Conservation (phyloP, 805 yeast genomes). For the Kuraishia cidri region DNA sequence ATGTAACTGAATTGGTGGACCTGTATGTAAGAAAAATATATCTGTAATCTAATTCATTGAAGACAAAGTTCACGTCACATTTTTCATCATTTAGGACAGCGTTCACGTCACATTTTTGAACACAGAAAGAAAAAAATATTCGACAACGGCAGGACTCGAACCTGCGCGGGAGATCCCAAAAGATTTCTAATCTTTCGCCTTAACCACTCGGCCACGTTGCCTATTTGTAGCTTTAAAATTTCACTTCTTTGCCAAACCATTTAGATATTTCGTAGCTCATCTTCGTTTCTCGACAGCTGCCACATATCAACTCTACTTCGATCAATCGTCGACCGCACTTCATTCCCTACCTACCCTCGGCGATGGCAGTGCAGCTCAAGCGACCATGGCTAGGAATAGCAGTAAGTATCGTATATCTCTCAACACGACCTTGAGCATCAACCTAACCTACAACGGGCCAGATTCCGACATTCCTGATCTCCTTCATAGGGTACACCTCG, state of each 20-base stretch:
- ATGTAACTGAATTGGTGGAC: no score
- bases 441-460: slow-evolving; percentile 11
- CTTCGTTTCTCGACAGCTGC: no score
- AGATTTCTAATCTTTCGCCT: slow-evolving; percentile 57
- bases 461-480: slow-evolving; percentile 61
- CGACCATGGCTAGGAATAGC: slow-evolving; percentile 14
- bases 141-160: slow-evolving; percentile 8
- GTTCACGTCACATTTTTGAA: no score
- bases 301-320: no score
- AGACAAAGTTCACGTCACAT: neutral
- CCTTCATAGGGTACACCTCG: slow-evolving; percentile 51
- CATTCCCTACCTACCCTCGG: neutral
- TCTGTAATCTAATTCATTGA: neutral
- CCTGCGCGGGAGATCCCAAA: slow-evolving; percentile 8
- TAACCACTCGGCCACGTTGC: slow-evolving; percentile 55
- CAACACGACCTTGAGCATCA: slow-evolving; percentile 7
- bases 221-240: slow-evolving; percentile 8
- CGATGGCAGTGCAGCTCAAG: slow-evolving; percentile 9
- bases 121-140: slow-evolving; percentile 1
- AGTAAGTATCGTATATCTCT: slow-evolving; percentile 8
- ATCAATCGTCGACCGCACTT: no score
- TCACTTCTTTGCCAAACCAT: no score
- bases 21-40: neutral
- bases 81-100: no score
- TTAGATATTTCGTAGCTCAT: no score